Base-by-base conservation (phyloP, 371 early-diverging fungal species). In the Phascolomyces articulosus region DNA sequence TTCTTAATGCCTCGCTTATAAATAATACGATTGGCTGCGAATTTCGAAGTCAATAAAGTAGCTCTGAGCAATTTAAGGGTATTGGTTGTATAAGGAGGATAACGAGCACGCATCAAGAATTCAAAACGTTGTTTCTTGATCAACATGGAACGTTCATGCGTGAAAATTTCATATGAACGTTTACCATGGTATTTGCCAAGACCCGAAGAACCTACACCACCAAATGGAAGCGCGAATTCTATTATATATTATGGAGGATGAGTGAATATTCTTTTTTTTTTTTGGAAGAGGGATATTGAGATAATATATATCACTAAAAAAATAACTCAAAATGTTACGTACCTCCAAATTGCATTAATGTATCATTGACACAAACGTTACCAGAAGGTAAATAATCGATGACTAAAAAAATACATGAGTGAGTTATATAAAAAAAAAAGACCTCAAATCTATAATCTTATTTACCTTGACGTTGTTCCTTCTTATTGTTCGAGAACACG, bases 121-220 rank as follows among this genome's bases (percentile, higher is more conserved):
- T 68, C 85, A 68, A 71, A 56, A 16, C 68, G 71, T 59, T 79
- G 74, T 28, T 75, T 81, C 75, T 85, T 86, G 70, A 79, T 63
- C 70, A 90, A 60, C 38, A 85, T 77, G 16, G 84, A 66, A 11
- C 92, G 76, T 58, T 86, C 83, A 61, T 94, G 93, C 8, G 90
- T 84, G 74, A 96, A 95, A 0, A 85, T 75, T 11, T 88, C 74
- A 64, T 95, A 93, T 4, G 94, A 91, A 62, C 75, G 72, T 53
- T 81, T 79, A 38, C 97, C 97, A 62, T 93, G 94, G 75, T 96
- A 97, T 15, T 69, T 70, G 53, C 98, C 98, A 74, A 91, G 86
- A 20, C 98, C 98, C 15, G 94, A 93, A 6, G 74, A 65, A 3
- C 98, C 98, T 10, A 90, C 86, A n/a, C 98, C 98, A 64, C 97